These are phyloP conservation scores for Penicillium maclennaniae DNA, from an alignment of 495 filamentous ascomycete species.

Conservation along the genomic window DNA sequence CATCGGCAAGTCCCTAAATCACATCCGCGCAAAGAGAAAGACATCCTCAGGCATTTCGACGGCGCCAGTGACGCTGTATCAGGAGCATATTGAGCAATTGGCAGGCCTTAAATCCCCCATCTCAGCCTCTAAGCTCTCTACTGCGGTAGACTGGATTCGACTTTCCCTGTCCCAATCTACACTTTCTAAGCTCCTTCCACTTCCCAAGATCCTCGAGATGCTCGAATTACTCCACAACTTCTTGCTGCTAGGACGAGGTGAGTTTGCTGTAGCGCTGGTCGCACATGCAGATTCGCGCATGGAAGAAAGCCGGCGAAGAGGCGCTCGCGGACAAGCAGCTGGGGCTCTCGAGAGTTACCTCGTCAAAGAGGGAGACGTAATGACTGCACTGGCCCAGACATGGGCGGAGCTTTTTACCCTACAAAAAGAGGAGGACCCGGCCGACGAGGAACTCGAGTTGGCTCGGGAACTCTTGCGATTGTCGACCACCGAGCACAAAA, in stretches of 20 bases:
- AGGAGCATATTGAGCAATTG: constrained; percentile 70
- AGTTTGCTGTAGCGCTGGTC: constrained; percentile 84
- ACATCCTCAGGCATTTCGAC: constrained; percentile 31
- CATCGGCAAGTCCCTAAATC: constrained; percentile 83
- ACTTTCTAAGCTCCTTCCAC: constrained; percentile 73
- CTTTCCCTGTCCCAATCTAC: constrained; percentile 76
- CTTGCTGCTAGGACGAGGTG: constrained; percentile 80
- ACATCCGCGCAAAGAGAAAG: constrained; percentile 57
- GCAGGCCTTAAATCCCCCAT: constrained; percentile 69
- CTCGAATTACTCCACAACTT: constrained; percentile 78
- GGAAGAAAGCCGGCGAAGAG: constrained; percentile 40
- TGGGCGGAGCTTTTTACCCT: constrained; percentile 74
- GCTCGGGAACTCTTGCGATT: constrained; percentile 73
- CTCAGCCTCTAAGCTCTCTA: constrained; percentile 61
- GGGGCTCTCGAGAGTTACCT: constrained; percentile 51
- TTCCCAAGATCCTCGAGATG: constrained; percentile 69
- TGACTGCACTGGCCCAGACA: constrained; percentile 64
- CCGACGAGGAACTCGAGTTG: constrained; percentile 72
- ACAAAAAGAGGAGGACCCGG: constrained; percentile 67
- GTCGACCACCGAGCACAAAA: constrained; percentile 44
- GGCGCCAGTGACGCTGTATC: constrained; percentile 60
- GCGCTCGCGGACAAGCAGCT: constrained; percentile 20
- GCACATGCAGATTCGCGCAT: constrained; percentile 78
- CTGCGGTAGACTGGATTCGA: constrained; percentile 69
- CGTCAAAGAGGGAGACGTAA: constrained; percentile 84